A percentile compares a stretch with the other conserved stretches of the same genome.
Evolutionary conservation across 352 stramenopile species (phyloP).

Genomic region (Phytopythium oedochilum): DNA sequence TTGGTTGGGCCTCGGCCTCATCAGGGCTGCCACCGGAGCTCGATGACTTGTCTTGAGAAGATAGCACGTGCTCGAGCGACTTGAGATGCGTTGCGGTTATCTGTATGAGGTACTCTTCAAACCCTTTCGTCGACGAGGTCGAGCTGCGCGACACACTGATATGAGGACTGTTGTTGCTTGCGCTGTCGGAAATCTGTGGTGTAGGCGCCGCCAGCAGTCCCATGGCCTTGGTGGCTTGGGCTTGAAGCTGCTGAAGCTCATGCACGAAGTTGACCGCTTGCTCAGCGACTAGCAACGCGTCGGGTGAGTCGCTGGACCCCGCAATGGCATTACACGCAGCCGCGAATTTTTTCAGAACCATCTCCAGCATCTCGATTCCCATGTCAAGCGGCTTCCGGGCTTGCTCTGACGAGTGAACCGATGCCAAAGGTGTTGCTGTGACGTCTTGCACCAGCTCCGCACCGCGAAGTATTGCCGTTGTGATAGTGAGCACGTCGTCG

Average conservation of each 20-base stretch:
- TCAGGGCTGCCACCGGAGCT: background rate
- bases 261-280: conserved; percentile 30
- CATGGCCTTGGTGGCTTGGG: conserved; percentile 36
- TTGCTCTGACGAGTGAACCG: background rate
- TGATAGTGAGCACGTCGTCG: conserved; percentile 43
- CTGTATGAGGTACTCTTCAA: conserved; percentile 33
- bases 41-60: conserved; percentile 17
- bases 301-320: conserved; percentile 9
- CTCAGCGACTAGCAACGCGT: conserved; percentile 25
- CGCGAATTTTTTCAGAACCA: conserved; percentile 31
- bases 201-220: background rate
- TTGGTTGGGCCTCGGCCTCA: background rate
- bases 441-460: conserved; percentile 23
- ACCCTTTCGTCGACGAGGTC: conserved; percentile 10
- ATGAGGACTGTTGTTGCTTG: conserved; percentile 6
- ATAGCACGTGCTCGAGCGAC: conserved; percentile 1
- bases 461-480: conserved; percentile 32
- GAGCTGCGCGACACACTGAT: background rate
- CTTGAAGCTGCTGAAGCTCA: conserved; percentile 46
- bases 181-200: background rate
- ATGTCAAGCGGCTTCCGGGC: conserved; percentile 21
- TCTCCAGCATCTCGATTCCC: conserved; percentile 34
- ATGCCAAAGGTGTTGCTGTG: background rate
- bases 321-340: conserved; percentile 12
- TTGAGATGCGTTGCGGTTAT: conserved; percentile 13